Base-by-base conservation (phyloP, 352 stramenopile genomes). In the Phytophthora uliginosa region DNA sequence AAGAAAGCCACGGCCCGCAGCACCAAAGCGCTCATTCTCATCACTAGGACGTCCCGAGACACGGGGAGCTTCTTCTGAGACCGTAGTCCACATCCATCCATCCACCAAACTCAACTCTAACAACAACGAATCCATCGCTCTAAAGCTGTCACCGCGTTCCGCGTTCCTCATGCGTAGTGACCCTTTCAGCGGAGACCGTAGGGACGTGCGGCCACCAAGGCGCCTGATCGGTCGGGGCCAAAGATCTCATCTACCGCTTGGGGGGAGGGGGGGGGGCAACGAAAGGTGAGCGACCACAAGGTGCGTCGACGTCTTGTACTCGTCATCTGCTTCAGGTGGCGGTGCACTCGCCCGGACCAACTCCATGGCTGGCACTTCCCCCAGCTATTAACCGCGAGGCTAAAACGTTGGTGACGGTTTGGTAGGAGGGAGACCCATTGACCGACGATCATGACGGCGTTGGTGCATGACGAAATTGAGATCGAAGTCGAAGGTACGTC, bases 11-110 rank as follows among this genome's bases (percentile, higher is more conserved):
- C 18, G 9, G 9, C 7, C 24, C 13, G 54, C 13, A 63, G 52
- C n/a, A 74, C 26, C 2, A 70, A 61, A 45, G 53, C 62, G 2
- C 62, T 51, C 18, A 28, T 74, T 28, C 9, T 74, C n/a, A 40
- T 71, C n/a, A 52, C 45, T 17, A 64, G 67, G 24, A 18, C 52
- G 1, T 70, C 67, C 12, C 33, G 67, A 53, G 45, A 58, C 53
- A 71, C 61, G 2, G 67, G 61, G 5, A 74, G 67, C 61, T 74
- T 74, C 38, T 74, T 74, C 53, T 74, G 10, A 42, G 8, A 38
- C 18, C 45, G 4, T 53, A 53, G 47, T 24, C 47, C 47, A 15
- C 53, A 42, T 13, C 7, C 17, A 18, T 42, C 7, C 31, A 59
- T 7, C 40, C 1, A 22, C 18, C 13, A 8, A 20, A 17, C 38